A percentile compares a stretch with the other conserved stretches of the same genome.
Evolutionary conservation across 495 filamentous ascomycete species (phyloP).

Genomic region (Penicillium daleae): DNA sequence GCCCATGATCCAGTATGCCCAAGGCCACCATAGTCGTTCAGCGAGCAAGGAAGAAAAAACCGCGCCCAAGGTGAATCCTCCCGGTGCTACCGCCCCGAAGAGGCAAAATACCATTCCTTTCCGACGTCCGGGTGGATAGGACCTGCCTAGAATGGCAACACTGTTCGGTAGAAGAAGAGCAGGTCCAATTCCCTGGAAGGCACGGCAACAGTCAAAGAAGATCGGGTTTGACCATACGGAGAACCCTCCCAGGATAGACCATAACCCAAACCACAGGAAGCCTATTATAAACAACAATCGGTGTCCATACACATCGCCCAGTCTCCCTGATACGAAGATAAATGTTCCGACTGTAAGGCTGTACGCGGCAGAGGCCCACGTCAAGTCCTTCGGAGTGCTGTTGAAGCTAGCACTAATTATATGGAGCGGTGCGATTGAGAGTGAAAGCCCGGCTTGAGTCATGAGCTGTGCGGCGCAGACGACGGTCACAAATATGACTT

Average conservation of each 20-base stretch:
- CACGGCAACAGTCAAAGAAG: conserved; percentile 51
- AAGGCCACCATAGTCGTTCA: conserved; percentile 57
- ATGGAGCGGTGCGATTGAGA: conserved; percentile 21
- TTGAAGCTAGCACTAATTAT: conserved; percentile 20
- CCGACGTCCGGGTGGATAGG: conserved; percentile 46
- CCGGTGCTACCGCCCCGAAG: conserved; percentile 56
- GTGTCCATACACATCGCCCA: conserved; percentile 69
- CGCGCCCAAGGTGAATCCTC: conserved; percentile 54
- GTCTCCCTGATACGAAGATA: conserved; percentile 63
- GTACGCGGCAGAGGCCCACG: conserved; percentile 55
- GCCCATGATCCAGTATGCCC: conserved; percentile 63
- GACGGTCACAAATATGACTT: conserved; percentile 17
- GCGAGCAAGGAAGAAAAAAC: conserved; percentile 52
- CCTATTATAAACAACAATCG: conserved; percentile 62
- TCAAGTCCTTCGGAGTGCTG: conserved; percentile 34
- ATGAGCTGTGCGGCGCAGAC: conserved; percentile 20
- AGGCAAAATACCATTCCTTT: conserved; percentile 60
- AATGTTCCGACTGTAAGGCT: conserved; percentile 64
- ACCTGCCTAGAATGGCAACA: conserved; percentile 47
- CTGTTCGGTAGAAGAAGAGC: conserved; percentile 55
- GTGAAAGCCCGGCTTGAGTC: conserved; percentile 21
- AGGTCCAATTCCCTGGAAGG: conserved; percentile 57
- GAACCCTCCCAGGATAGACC: conserved; percentile 61
- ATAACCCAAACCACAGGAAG: conserved; percentile 62
- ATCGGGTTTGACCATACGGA: conserved; percentile 32